Evolutionary conservation across 345 rosid species (phyloP), one percentile per base, ranked within the genome.

Genomic region (Syzygium grande): DNA sequence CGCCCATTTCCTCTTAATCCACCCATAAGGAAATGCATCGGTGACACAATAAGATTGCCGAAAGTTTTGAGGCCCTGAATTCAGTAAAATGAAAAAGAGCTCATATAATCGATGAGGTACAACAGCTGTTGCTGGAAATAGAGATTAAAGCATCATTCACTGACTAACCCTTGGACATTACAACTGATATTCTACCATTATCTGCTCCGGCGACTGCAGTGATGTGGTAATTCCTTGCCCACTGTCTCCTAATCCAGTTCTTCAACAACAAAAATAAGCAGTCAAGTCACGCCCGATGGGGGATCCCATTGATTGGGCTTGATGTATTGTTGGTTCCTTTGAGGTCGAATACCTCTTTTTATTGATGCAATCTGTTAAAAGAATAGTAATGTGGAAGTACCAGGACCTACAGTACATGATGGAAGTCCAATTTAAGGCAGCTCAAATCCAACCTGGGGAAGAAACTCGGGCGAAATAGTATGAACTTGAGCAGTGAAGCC

Each of bases 241-340:
- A 96, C 59, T 97, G 98, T 85, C 94, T 94, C 98, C 96, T 93
- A 85, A 96, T 96, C 98, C 99, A 97, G 88, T 96, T 97, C 98
- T 97, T 86, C 78, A 88, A n/a, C 23, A 53, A 73, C 7, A 52
- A 43, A 87, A 59, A 30, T 41, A 58, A 56, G 49, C 59, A 43
- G 21, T 51, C 53, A 21, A 23, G 61, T 51, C 53, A 14, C 11
- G 51, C 80, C 80, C 13, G 19, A 68, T 34, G 5, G 13, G 80
- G 3, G 19, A 68, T 68, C 80, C 80, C 14, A 13, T 65, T 3
- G 10, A 65, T 65, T 30, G 78, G 41, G 78, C 41, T 4, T 65
- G 46, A 34, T 68, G 46, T 17, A 68, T 30, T 15, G 23, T 65
- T 65, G 65, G 29, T 59, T 59, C 29, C 65, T 11, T 59, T 27